Percentiles rank a stretch among this genome's conserved stretches.
Evolutionary conservation across 331 rosid genomes (phyloP).

Genomic region (Quercus lobata): DNA sequence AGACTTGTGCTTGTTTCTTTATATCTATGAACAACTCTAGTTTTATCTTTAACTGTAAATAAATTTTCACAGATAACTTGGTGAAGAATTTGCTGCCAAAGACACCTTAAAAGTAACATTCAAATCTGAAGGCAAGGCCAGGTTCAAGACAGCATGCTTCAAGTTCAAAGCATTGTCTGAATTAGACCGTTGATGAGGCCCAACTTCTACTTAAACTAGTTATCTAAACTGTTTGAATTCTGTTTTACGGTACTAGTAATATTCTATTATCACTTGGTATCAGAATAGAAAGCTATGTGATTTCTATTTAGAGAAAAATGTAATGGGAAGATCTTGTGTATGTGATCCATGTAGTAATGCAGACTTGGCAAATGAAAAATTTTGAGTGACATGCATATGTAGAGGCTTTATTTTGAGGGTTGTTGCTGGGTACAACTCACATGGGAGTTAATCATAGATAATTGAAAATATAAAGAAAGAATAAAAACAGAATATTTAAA

Average conservation of each 20-base stretch:
- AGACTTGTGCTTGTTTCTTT: not conserved
- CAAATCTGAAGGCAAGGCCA: constrained; percentile 70
- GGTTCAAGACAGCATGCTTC: constrained; percentile 45
- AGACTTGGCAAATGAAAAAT: not conserved
- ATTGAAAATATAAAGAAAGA: no score
- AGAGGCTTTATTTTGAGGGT: no score
- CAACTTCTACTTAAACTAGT: not conserved
- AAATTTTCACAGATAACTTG: constrained; percentile 55
- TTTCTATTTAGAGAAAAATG: not conserved
- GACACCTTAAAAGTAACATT: constrained; percentile 73
- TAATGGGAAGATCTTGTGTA: not conserved
- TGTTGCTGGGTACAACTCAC: no score
- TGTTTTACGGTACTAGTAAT: not conserved
- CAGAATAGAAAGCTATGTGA: not conserved
- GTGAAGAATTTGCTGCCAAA: constrained; percentile 80
- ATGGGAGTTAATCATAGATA: no score
- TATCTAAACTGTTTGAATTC: not conserved
- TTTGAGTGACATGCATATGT: no score
- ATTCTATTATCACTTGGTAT: not conserved
- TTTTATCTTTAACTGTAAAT: constrained; percentile 2
- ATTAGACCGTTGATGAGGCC: constrained; percentile 34
- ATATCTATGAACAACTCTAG: not conserved
- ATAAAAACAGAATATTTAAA: no score
- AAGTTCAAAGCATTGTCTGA: constrained; percentile 62
- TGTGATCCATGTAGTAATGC: not conserved